These are phyloP conservation scores for Penicillium sp. DNA, from an alignment of 2,329 filamentous ascomycete species.

Conservation along the genomic window DNA sequence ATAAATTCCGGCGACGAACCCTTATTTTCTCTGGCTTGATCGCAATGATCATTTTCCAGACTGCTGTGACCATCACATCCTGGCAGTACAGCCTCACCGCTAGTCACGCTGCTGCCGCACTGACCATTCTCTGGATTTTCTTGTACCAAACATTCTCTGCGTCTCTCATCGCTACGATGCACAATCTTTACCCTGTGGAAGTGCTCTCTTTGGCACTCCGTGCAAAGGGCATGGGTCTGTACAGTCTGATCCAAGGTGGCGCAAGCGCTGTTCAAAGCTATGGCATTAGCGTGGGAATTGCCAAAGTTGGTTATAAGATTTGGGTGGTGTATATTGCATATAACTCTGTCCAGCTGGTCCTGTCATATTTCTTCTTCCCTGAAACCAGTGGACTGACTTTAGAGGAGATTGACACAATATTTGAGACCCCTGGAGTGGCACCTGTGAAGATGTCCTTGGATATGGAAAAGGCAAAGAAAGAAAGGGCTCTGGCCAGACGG, in stretches of 20 bases:
- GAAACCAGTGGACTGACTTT: constrained; percentile 53
- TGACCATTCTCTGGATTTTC: constrained; percentile 52
- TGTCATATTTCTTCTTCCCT: constrained; percentile 54
- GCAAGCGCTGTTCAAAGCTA: constrained; percentile 48
- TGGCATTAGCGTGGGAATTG: constrained; percentile 50
- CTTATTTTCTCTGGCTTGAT: constrained; percentile 48
- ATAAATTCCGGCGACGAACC: constrained; percentile 44
- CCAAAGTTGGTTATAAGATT: constrained; percentile 52
- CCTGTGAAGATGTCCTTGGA: constrained; percentile 48
- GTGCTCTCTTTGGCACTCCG: constrained; percentile 46
- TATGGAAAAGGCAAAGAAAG: constrained; percentile 43
- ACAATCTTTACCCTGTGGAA: constrained; percentile 50
- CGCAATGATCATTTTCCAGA: constrained; percentile 48
- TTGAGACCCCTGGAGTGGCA: constrained; percentile 48
- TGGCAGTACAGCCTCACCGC: constrained; percentile 44
- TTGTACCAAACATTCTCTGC: constrained; percentile 51
- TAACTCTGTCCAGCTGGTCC: constrained; percentile 49
- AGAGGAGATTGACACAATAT: constrained; percentile 61
- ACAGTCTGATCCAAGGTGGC: constrained; percentile 47
- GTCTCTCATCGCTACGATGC: constrained; percentile 49
- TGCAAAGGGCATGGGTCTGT: constrained; percentile 49
- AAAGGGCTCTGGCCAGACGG: constrained; percentile 22
- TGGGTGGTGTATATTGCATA: constrained; percentile 54
- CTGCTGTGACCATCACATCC: constrained; percentile 48
- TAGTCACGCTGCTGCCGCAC: constrained; percentile 35